phyloP scores from a whole-genome alignment of 805 yeast genomes.

The Saccharomycopsis selenospora region DNA sequence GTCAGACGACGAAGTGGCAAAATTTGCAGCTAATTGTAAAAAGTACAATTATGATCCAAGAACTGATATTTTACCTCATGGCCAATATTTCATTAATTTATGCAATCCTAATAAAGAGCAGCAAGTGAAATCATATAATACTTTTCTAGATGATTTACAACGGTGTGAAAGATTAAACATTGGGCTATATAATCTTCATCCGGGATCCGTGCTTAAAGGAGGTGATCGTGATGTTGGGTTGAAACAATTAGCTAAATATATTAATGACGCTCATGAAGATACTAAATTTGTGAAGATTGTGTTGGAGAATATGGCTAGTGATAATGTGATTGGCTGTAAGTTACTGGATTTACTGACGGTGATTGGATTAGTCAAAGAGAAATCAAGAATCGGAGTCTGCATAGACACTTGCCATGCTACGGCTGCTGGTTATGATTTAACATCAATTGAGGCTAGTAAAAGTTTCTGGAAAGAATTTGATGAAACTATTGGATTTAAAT shows the following conservation, averaged over 20 bases:
- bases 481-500: slow-evolving; percentile 61
- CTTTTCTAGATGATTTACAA: slow-evolving; percentile 77
- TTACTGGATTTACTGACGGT: slow-evolving; percentile 70
- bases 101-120: slow-evolving; percentile 86
- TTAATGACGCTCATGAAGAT: slow-evolving; percentile 67
- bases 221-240: slow-evolving; percentile 59
- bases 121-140: slow-evolving; percentile 63
- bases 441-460: slow-evolving; percentile 48
- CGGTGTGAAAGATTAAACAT: slow-evolving; percentile 82
- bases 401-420: slow-evolving; percentile 94
- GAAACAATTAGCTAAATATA: slow-evolving; percentile 62
- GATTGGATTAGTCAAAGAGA: slow-evolving; percentile 71
- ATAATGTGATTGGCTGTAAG: slow-evolving; percentile 76
- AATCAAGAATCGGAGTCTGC: slow-evolving; percentile 87
- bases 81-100: slow-evolving; percentile 85
- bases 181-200: slow-evolving; percentile 87
- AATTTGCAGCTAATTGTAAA: slow-evolving; percentile 58
- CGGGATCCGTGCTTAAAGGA: slow-evolving; percentile 78
- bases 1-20: slow-evolving; percentile 54
- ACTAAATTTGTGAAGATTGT: slow-evolving; percentile 81
- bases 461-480: slow-evolving; percentile 77
- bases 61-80: slow-evolving; percentile 87
- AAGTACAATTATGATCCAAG: slow-evolving; percentile 60
- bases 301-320: slow-evolving; percentile 97
- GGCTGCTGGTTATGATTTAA: slow-evolving; percentile 92